Conservation (phyloP, 2,329 filamentous ascomycete genomes). For the Claviceps cyperi region DNA sequence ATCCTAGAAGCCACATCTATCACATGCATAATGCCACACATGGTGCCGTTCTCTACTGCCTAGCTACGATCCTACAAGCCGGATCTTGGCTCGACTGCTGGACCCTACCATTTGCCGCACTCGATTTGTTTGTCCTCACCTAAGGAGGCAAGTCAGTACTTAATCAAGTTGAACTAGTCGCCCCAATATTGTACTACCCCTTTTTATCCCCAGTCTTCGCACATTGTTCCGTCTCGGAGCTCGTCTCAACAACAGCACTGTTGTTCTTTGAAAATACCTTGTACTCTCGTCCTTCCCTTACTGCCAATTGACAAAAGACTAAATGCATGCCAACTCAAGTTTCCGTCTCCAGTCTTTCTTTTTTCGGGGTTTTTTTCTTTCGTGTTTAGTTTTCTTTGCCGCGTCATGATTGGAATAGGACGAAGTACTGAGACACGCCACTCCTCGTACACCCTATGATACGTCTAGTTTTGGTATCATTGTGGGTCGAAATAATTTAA, state of each 20-base stretch:
- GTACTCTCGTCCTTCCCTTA: not conserved
- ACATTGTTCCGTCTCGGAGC: not conserved
- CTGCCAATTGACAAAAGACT: not conserved
- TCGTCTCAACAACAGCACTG: not conserved
- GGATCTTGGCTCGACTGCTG: not conserved
- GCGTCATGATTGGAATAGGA: slow-evolving; percentile 1
- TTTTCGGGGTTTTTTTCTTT: not conserved
- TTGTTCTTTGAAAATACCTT: not conserved
- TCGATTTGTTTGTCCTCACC: not conserved
- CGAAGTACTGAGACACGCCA: slow-evolving; percentile 1
- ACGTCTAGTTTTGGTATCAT: slow-evolving; percentile 14
- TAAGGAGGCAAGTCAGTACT: not conserved
- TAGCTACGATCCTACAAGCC: no score
- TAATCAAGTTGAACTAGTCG: not conserved
- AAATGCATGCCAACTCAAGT: not conserved
- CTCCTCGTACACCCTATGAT: slow-evolving; percentile 5
- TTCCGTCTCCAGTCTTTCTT: not conserved
- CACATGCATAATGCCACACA: slow-evolving; percentile 1
- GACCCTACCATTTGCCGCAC: not conserved
- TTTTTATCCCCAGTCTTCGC: not conserved
- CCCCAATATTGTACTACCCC: not conserved
- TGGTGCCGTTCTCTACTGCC: not conserved
- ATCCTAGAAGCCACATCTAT: slow-evolving; percentile 5
- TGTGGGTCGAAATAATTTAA: slow-evolving; percentile 7
- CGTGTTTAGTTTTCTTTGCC: not conserved